Base-by-base conservation (phyloP, 225 moss, liverwort and hornwort species). In the Antitrichia curtipendula region DNA sequence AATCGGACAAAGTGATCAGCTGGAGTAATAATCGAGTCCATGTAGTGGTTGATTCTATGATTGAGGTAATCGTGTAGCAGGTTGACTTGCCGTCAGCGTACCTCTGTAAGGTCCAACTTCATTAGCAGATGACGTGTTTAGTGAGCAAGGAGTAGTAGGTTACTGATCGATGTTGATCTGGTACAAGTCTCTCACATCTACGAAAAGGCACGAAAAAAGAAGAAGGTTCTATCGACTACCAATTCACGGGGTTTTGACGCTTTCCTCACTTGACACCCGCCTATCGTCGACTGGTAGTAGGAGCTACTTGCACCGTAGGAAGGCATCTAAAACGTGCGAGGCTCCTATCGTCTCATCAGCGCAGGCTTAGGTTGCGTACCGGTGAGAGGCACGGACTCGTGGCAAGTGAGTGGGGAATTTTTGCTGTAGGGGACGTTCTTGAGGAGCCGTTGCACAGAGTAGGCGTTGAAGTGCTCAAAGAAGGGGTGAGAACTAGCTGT, bases 351-450 rank as follows among this genome's bases (percentile, higher is more conserved):
- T 66, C 74, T n/a, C 83, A 62, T 49, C 40, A 56, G 81, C 49
- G 45, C 62, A 58, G 22, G 82, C 57, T 71, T 83, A 88, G 88
- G 82, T 89, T 45, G 91, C 54, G 75, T 84, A 54, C 90, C 68
- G 86, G 87, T 88, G 86, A 70, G 90, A 47, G 69, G 70, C 84
- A 77, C 82, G 91, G 88, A 58, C 75, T 82, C 54, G 66, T 71
- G 27, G 78, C 78, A 50, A 64, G 82, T 41, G 57, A 87, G 87
- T 80, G 75, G 59, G 61, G 63, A 60, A 69, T 57, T 75, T 56
- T 36, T 27, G 81, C 53, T 31, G 22, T 45, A 69, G 76, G 58
- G 82, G 82, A 41, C 82, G 83, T 90, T 81, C 74, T 54, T 79
- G 70, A 82, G 80, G 85, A 87, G 12, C 36, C 59, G 73, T 54